Percentiles rank a stretch among this genome's conserved stretches.
phyloP scores from a whole-genome alignment of 257 asterid genomes.

The Gentiana straminea region DNA sequence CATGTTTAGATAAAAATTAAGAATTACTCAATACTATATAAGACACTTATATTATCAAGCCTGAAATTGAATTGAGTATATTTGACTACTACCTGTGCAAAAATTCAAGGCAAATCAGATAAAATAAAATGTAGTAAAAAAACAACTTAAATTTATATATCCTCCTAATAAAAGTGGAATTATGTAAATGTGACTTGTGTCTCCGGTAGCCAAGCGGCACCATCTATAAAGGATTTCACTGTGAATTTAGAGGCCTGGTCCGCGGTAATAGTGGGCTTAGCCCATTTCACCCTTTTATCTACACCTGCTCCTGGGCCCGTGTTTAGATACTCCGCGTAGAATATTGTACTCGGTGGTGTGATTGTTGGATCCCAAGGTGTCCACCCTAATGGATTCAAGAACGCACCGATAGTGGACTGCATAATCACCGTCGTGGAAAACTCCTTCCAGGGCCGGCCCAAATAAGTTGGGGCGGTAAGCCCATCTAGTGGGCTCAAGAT shows the following conservation, averaged over 20 bases:
- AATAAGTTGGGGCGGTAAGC: conserved; percentile 28
- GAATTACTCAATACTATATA: too few species aligned
- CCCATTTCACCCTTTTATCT: conserved; percentile 45
- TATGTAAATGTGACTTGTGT: conserved; percentile 22
- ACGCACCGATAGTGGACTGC: conserved; percentile 36
- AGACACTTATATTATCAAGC: too few species aligned
- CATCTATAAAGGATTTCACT: conserved; percentile 43
- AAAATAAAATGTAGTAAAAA: neutral
- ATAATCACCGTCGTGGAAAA: conserved; percentile 49
- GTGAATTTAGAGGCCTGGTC: conserved; percentile 33
- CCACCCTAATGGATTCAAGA: conserved; percentile 62
- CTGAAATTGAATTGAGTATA: too few species aligned
- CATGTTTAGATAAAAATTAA: too few species aligned
- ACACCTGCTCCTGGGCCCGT: conserved; percentile 53
- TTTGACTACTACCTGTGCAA: too few species aligned
- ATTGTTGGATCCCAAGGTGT: conserved; percentile 32
- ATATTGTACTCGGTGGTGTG: conserved; percentile 42
- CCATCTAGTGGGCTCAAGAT: conserved; percentile 26
- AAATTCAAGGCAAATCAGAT: too few species aligned
- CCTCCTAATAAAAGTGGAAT: neutral
- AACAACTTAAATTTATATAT: neutral
- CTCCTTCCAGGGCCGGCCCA: conserved; percentile 75
- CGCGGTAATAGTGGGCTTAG: conserved; percentile 24
- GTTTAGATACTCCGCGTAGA: conserved; percentile 58
- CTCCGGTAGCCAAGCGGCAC: conserved; percentile 41